Conservation (phyloP, 2,329 filamentous ascomycete species). For the Sphaerostilbella broomeana region DNA sequence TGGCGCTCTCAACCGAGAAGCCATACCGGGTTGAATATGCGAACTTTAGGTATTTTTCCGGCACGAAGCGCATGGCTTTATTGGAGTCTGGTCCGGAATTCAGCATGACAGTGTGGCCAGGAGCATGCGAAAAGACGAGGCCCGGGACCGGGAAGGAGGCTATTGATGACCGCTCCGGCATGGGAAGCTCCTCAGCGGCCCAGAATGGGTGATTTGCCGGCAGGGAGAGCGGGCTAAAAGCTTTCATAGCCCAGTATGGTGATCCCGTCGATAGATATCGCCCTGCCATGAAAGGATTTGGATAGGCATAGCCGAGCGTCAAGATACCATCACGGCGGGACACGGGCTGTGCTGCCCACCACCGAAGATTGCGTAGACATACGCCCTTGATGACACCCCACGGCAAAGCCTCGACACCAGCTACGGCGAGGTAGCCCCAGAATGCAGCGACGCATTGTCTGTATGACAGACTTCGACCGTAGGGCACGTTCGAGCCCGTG, state of each 20-base stretch:
- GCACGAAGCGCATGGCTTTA: conserved; percentile 7
- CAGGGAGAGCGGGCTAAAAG: conserved; percentile 2
- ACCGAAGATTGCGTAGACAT: conserved; percentile 9
- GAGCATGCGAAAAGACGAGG: conserved; percentile 3
- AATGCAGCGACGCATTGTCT: conserved; percentile 10
- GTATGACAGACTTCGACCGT: conserved; percentile 6
- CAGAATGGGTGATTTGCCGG: conserved; percentile 6
- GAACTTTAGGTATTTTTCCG: conserved; percentile 6
- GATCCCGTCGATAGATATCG: background rate
- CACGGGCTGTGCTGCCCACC: conserved; percentile 6
- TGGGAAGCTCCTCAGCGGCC: conserved; percentile 3
- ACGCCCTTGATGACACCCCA: conserved; percentile 11
- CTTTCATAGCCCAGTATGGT: conserved; percentile 8
- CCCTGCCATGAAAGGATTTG: conserved; percentile 5
- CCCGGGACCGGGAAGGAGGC: conserved; percentile 2
- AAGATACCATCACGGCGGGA: conserved; percentile 6
- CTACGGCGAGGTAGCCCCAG: conserved; percentile 9
- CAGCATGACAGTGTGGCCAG: conserved; percentile 5
- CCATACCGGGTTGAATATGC: conserved; percentile 6
- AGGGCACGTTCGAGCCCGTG: conserved; percentile 4
- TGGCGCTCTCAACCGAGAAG: conserved; percentile 8
- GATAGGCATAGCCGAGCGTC: conserved; percentile 6
- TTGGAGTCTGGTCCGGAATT: conserved; percentile 4
- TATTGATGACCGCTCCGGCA: conserved; percentile 1
- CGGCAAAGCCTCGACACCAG: conserved; percentile 6